Conservation (phyloP, 2,329 filamentous ascomycete genomes). For the Albifimbria verrucaria region DNA sequence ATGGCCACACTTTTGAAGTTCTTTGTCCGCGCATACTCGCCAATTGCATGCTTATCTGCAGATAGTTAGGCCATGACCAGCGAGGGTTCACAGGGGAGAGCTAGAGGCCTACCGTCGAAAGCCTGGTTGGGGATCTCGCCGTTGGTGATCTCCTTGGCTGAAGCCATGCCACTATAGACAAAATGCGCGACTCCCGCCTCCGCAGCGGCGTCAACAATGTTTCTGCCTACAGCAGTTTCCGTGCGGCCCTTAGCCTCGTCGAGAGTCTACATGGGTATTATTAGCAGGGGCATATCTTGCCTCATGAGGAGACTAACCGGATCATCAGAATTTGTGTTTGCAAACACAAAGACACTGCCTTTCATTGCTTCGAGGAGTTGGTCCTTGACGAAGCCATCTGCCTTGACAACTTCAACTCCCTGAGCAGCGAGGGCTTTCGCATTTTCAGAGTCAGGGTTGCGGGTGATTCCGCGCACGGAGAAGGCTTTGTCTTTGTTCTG, state of each 20-base stretch:
- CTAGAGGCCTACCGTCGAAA: constrained; percentile 34
- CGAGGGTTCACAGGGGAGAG: too few relatives aligned
- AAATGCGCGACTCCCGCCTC: constrained; percentile 30
- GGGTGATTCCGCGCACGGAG: constrained; percentile 24
- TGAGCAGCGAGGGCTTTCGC: constrained; percentile 19
- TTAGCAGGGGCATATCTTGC: constrained; percentile 4
- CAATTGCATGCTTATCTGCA: constrained; percentile 34
- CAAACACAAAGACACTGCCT: constrained; percentile 29
- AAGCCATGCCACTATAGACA: constrained; percentile 32
- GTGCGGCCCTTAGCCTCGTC: constrained; percentile 21
- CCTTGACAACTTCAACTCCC: constrained; percentile 27
- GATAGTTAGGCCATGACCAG: too few relatives aligned
- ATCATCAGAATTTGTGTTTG: constrained; percentile 30
- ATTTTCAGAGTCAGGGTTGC: constrained; percentile 23
- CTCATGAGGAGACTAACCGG: constrained; percentile 14
- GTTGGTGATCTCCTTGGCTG: constrained; percentile 27
- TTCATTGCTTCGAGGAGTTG: constrained; percentile 23
- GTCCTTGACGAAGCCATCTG: constrained; percentile 20
- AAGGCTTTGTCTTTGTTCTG: constrained; percentile 23
- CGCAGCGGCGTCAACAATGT: constrained; percentile 28
- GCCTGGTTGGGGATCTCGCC: constrained; percentile 26
- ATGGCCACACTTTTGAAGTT: constrained; percentile 31
- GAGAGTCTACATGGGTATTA: constrained; percentile 13
- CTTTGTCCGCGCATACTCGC: constrained; percentile 30
- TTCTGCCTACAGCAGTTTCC: constrained; percentile 32